phyloP scores from a whole-genome alignment of 257 asterid species.

The Capsicum baccatum region DNA sequence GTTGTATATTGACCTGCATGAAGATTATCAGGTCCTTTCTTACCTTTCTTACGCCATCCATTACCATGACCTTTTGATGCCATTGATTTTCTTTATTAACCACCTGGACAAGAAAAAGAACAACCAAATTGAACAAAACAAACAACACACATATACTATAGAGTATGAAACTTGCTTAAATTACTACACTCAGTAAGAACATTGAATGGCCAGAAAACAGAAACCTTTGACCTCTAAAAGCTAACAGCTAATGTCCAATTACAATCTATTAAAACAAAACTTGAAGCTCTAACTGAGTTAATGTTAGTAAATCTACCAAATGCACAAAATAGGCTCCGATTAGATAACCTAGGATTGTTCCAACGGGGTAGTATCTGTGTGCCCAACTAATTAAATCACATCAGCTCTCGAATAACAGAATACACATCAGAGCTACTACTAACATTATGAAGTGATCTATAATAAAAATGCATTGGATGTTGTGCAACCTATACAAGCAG shows the following conservation, averaged over 20 bases:
- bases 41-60: too few species aligned
- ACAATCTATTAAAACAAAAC: slow-evolving; percentile 15
- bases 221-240: not conserved
- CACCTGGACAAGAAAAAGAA: too few species aligned
- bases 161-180: not conserved
- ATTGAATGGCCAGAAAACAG: not conserved
- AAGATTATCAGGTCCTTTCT: too few species aligned
- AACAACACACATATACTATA: too few species aligned
- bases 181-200: not conserved
- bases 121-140: too few species aligned
- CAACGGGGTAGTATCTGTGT: not conserved
- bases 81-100: too few species aligned
- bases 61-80: too few species aligned
- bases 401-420: not conserved
- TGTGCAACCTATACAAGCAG: too few species aligned
- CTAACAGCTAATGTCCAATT: not conserved
- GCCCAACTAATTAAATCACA: not conserved
- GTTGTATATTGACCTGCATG: too few species aligned
- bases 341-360: slow-evolving; percentile 2
- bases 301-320: slow-evolving; percentile 13
- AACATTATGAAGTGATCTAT: not conserved
- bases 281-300: slow-evolving; percentile 10
- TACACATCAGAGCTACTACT: not conserved
- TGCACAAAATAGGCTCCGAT: not conserved
- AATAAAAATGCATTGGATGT: too few species aligned